phyloP scores from a whole-genome alignment of 106 monocot genomes.

The Apostasia shenzhenica region DNA sequence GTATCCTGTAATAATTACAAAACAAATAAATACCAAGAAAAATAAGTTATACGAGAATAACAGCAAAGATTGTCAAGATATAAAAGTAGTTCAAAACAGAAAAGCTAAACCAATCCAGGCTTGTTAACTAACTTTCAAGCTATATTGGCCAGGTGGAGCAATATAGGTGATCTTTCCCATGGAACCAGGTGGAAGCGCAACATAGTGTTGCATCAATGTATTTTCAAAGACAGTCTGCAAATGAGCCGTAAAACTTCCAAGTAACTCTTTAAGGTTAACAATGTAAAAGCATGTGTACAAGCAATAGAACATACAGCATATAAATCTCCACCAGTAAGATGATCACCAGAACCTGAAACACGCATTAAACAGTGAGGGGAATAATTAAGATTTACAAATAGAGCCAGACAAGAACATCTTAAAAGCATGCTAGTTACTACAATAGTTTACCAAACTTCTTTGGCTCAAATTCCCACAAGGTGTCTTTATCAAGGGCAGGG shows the following conservation, averaged over 20 bases:
- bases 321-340: conserved; percentile 92
- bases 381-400: neutral
- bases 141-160: conserved; percentile 93
- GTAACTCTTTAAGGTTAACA: no score
- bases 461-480: conserved; percentile 86
- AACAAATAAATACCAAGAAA: neutral
- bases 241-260: neutral
- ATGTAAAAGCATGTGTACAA: neutral
- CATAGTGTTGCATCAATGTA: conserved; percentile 87
- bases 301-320: conserved; percentile 77
- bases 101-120: neutral
- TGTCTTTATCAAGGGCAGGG: conserved; percentile 92
- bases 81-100: neutral
- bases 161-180: conserved; percentile 90
- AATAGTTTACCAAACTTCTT: conserved; percentile 62
- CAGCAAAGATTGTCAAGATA: neutral
- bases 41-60: neutral
- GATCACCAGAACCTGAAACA: conserved; percentile 73
- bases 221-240: conserved; percentile 88
- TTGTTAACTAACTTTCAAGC: conserved; percentile 38
- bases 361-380: neutral
- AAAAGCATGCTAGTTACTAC: neutral
- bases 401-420: neutral
- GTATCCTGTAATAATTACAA: conserved; percentile 51
- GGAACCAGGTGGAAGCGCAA: conserved; percentile 91